phyloP scores from a whole-genome alignment of 371 early-diverging fungal genomes.

The Lichtheimia ornata region DNA sequence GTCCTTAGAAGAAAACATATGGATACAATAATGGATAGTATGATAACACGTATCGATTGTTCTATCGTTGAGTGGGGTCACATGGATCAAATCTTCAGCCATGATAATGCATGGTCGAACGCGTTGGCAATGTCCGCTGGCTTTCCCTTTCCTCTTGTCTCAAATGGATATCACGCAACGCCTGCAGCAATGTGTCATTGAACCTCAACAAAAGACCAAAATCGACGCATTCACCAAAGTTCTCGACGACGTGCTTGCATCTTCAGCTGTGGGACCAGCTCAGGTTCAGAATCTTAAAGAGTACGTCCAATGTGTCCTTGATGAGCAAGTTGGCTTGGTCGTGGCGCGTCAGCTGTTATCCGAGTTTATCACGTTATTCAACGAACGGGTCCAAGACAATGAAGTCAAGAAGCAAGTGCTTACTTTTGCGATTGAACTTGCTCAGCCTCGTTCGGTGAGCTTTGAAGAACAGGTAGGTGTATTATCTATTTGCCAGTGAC shows the following conservation, averaged over 20 bases:
- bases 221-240: constrained; percentile 37
- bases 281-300: constrained; percentile 33
- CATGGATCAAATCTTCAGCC: no score
- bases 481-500: not conserved
- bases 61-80: no score
- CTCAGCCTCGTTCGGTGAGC: constrained; percentile 74
- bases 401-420: constrained; percentile 55
- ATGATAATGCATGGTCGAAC: no score
- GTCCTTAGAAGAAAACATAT: no score
- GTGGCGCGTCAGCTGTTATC: constrained; percentile 72
- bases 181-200: constrained; percentile 30
- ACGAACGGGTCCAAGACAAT: constrained; percentile 34
- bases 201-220: constrained; percentile 46
- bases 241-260: constrained; percentile 29
- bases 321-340: constrained; percentile 77
- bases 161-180: constrained; percentile 31
- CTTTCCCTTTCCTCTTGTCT: not conserved
- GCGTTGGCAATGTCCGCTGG: no score
- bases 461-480: constrained; percentile 83
- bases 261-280: constrained; percentile 4
- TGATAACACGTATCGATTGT: no score
- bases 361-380: constrained; percentile 56
- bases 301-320: constrained; percentile 64
- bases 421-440: constrained; percentile 56
- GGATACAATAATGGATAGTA: no score